A percentile compares a stretch with the other conserved stretches of the same genome.
phyloP scores from a whole-genome alignment of 208 protist species.

The Leishmania amazonensis region DNA sequence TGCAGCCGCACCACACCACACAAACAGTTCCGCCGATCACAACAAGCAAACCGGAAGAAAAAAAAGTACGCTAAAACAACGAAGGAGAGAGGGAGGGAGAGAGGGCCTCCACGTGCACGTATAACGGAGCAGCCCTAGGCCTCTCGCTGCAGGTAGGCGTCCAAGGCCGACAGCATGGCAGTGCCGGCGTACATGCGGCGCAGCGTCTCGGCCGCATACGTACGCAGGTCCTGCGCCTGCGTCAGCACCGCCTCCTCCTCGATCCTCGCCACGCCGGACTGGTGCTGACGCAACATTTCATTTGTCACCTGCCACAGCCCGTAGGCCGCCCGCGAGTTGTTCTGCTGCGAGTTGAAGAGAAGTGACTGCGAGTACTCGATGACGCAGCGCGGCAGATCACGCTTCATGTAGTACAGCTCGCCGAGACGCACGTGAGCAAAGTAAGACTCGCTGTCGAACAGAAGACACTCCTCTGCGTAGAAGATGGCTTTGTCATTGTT shows the following conservation, averaged over 20 bases:
- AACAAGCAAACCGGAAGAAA: background rate
- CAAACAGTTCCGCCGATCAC: background rate
- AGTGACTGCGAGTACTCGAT: slow-evolving; percentile 84
- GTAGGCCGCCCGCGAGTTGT: slow-evolving; percentile 82
- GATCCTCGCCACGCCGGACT: slow-evolving; percentile 29
- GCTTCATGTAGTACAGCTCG: slow-evolving; percentile 76
- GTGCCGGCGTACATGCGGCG: slow-evolving; percentile 76
- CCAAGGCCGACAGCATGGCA: slow-evolving; percentile 59
- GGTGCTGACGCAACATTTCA: slow-evolving; percentile 55
- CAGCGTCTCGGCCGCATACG: slow-evolving; percentile 66
- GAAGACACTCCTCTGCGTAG: slow-evolving; percentile 75
- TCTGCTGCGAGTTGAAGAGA: slow-evolving; percentile 61
- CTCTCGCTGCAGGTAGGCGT: slow-evolving; percentile 63
- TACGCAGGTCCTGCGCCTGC: slow-evolving; percentile 54
- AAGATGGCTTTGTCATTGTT: slow-evolving; percentile 55
- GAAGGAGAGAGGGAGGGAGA: background rate
- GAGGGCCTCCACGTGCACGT: background rate
- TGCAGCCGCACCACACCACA: background rate
- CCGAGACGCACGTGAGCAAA: slow-evolving; percentile 65
- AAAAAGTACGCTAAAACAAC: background rate
- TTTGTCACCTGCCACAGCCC: slow-evolving; percentile 65
- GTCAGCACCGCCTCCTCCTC: slow-evolving; percentile 41
- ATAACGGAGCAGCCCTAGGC: background rate
- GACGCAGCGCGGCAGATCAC: slow-evolving; percentile 51
- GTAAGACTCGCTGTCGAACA: slow-evolving; percentile 58